Conservation (phyloP, 305 asterid genomes). For the Ajuga reptans region DNA sequence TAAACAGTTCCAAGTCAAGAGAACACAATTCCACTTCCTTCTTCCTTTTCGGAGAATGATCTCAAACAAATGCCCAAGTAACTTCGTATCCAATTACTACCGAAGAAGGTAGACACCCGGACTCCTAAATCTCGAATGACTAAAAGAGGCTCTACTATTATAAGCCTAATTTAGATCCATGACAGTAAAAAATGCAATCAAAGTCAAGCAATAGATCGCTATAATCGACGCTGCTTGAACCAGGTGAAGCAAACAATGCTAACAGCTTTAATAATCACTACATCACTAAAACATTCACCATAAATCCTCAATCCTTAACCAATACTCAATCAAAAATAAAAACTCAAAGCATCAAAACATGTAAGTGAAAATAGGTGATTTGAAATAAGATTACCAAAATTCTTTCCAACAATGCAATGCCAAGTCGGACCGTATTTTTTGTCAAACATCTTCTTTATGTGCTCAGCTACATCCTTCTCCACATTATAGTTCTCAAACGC, state of each 20-base stretch:
- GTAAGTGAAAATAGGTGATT: background rate
- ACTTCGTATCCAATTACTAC: too few relatives aligned
- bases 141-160: background rate
- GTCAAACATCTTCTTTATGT: slow-evolving; percentile 89
- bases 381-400: slow-evolving; percentile 56
- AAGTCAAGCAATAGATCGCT: slow-evolving; percentile 5
- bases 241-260: slow-evolving; percentile 8
- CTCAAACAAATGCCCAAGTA: background rate
- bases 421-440: slow-evolving; percentile 91
- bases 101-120: background rate
- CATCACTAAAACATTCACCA: background rate
- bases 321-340: background rate
- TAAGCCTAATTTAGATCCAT: slow-evolving; percentile 16
- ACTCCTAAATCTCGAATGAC: background rate
- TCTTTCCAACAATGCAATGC: slow-evolving; percentile 99
- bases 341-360: background rate
- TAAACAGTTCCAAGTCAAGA: background rate
- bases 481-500: slow-evolving; percentile 80
- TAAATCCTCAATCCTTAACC: background rate
- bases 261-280: background rate
- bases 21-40: background rate
- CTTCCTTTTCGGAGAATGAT: background rate
- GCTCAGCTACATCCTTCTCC: slow-evolving; percentile 96
- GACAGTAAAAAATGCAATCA: background rate
- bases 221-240: background rate